These are phyloP conservation scores for Astragalus membranaceus DNA, from an alignment of 306 rosid genomes.

Conservation along the genomic window DNA sequence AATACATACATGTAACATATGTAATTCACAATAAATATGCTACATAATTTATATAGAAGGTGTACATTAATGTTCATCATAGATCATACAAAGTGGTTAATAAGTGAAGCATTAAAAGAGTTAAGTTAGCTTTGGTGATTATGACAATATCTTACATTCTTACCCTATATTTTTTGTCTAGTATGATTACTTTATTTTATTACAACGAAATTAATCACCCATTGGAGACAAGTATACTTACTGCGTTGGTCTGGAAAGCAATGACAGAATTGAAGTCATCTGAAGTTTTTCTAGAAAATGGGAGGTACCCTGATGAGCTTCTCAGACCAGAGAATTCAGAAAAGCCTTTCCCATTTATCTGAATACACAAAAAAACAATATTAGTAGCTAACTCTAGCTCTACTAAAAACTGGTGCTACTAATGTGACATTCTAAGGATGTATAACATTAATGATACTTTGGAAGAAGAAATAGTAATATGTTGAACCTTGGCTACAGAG, in stretches of 20 bases:
- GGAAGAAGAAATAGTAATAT: too few species aligned
- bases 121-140: not conserved
- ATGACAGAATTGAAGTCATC: slow-evolving; percentile 72
- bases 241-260: slow-evolving; percentile 82
- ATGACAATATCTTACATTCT: not conserved
- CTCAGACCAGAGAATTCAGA: slow-evolving; percentile 84
- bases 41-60: not conserved
- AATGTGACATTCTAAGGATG: not conserved
- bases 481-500: slow-evolving; percentile 83
- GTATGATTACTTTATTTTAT: not conserved
- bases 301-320: slow-evolving; percentile 50
- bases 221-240: slow-evolving; percentile 32
- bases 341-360: slow-evolving; percentile 71
- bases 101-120: not conserved
- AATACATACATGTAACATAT: not conserved
- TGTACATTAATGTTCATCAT: not conserved
- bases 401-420: not conserved
- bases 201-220: not conserved
- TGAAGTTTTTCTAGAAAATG: slow-evolving; percentile 54
- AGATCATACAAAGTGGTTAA: not conserved
- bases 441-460: not conserved
- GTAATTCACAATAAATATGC: not conserved
- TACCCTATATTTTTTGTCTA: not conserved
- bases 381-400: not conserved
- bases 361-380: not conserved